Evolutionary conservation across 163 green algal genomes (phyloP).

Genomic region (Trebouxia gelatinosa): DNA sequence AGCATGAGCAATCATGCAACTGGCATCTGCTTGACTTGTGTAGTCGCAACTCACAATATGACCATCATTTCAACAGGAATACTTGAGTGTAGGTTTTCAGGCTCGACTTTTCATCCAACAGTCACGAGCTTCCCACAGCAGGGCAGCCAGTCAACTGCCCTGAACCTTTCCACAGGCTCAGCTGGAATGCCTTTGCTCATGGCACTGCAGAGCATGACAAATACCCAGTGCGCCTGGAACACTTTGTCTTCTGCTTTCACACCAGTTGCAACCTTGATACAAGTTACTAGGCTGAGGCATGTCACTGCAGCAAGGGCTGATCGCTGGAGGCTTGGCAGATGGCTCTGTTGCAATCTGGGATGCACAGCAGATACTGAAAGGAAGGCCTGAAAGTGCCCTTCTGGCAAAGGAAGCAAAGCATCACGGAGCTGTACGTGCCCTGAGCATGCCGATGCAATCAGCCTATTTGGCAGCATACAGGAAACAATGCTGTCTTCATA

Average conservation of each 20-base stretch:
- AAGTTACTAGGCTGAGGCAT: not conserved
- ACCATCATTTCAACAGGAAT: not conserved
- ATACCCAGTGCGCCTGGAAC: slow-evolving; percentile 22
- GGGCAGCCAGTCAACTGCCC: slow-evolving; percentile 59
- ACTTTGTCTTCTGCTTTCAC: not conserved
- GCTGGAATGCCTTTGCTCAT: slow-evolving; percentile 69
- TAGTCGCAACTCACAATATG: not conserved
- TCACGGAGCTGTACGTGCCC: not conserved
- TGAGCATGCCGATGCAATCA: not conserved
- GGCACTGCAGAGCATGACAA: slow-evolving; percentile 36
- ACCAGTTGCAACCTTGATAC: not conserved
- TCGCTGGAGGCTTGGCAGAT: slow-evolving; percentile 93
- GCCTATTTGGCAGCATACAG: not conserved
- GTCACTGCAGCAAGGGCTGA: slow-evolving; percentile 73
- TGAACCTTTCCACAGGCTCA: slow-evolving; percentile 88
- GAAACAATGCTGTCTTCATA: not conserved
- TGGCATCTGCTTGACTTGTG: too few relatives aligned
- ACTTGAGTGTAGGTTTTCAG: slow-evolving; percentile 57
- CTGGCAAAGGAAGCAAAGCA: slow-evolving; percentile 8
- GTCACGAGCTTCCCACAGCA: slow-evolving; percentile 48
- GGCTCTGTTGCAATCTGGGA: slow-evolving; percentile 92
- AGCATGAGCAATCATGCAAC: too few relatives aligned
- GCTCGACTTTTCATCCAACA: slow-evolving; percentile 63
- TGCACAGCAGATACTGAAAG: slow-evolving; percentile 64
- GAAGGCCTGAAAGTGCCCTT: not conserved